Percentiles rank a stretch among this genome's conserved stretches.
Conservation (phyloP, 306 rosid species). For the Sechiopsis laciniata region DNA sequence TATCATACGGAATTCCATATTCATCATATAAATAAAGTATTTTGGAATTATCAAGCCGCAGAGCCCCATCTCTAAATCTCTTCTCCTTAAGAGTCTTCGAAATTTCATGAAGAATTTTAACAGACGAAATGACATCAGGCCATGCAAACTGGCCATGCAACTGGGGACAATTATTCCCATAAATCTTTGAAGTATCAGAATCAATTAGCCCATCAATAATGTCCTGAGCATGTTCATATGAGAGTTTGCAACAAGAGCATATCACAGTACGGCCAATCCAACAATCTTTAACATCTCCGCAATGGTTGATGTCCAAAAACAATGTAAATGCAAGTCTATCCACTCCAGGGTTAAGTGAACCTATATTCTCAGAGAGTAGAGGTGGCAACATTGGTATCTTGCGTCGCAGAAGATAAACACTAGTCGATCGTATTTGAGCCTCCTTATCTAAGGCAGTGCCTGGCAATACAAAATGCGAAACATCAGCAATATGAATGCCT, state of each 20-base stretch:
- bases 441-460: constrained; percentile 58
- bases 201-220: constrained; percentile 45
- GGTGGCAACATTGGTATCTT: constrained; percentile 82
- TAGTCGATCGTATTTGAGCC: constrained; percentile 65
- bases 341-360: constrained; percentile 81
- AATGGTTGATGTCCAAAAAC: constrained; percentile 48
- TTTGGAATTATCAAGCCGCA: constrained; percentile 60
- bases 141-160: constrained; percentile 60
- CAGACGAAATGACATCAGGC: constrained; percentile 55
- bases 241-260: constrained; percentile 79
- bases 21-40: constrained; percentile 52
- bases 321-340: constrained; percentile 77
- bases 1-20: constrained; percentile 60
- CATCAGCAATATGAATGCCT: constrained; percentile 86
- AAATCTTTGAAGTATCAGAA: constrained; percentile 25
- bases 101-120: constrained; percentile 50
- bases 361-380: constrained; percentile 53
- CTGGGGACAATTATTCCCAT: constrained; percentile 35
- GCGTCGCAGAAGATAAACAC: constrained; percentile 55
- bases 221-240: constrained; percentile 66
- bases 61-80: constrained; percentile 71
- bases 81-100: constrained; percentile 49
- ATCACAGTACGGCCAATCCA: constrained; percentile 87
- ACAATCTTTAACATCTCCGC: constrained; percentile 59
- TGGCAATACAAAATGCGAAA: constrained; percentile 72